Percentiles rank a stretch among this genome's conserved stretches.
These are phyloP conservation scores for Tolypocladium endophyticum DNA, from an alignment of 2,329 filamentous ascomycete genomes.

Conservation along the genomic window DNA sequence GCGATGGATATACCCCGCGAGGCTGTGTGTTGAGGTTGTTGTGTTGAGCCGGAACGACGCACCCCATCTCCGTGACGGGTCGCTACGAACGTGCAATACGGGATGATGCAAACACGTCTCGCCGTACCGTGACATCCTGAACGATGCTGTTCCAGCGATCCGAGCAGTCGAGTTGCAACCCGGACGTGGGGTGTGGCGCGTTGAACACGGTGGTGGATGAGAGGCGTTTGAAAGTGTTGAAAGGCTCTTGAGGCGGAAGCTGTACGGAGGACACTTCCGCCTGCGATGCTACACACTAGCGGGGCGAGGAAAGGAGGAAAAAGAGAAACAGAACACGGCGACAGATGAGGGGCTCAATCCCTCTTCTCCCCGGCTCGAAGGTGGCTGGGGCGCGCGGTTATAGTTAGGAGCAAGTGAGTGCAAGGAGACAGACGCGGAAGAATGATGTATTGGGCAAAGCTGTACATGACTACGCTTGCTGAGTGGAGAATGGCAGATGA, in stretches of 20 bases:
- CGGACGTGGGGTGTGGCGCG: not conserved
- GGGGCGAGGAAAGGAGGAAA: slow-evolving; percentile 3
- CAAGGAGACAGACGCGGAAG: slow-evolving; percentile 14
- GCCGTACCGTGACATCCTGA: not conserved
- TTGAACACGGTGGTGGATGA: slow-evolving; percentile 19
- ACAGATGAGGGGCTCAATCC: slow-evolving; percentile 3
- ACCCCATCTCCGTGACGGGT: slow-evolving; percentile 1
- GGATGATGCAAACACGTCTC: not conserved
- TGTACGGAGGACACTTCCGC: slow-evolving; percentile 3
- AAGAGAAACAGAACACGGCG: not conserved
- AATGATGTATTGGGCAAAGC: slow-evolving; percentile 18
- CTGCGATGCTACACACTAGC: not conserved
- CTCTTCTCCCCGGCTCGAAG: slow-evolving; percentile 7
- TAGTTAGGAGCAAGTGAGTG: slow-evolving; percentile 14
- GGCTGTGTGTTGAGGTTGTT: slow-evolving; percentile 21
- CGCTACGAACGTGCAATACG: too few relatives aligned
- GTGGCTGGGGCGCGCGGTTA: slow-evolving; percentile 11
- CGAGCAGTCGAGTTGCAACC: not conserved
- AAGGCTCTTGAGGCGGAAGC: slow-evolving; percentile 10
- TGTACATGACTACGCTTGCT: slow-evolving; percentile 16
- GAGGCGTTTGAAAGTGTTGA: slow-evolving; percentile 17
- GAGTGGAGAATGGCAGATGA: slow-evolving; percentile 15
- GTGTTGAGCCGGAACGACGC: slow-evolving; percentile 22
- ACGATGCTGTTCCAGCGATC: slow-evolving; percentile 1
- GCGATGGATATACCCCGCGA: slow-evolving; percentile 32